Evolutionary conservation across 1,284 basidiomycete genomes (phyloP).

Genomic region (Sporisorium iseilematis-ciliati): DNA sequence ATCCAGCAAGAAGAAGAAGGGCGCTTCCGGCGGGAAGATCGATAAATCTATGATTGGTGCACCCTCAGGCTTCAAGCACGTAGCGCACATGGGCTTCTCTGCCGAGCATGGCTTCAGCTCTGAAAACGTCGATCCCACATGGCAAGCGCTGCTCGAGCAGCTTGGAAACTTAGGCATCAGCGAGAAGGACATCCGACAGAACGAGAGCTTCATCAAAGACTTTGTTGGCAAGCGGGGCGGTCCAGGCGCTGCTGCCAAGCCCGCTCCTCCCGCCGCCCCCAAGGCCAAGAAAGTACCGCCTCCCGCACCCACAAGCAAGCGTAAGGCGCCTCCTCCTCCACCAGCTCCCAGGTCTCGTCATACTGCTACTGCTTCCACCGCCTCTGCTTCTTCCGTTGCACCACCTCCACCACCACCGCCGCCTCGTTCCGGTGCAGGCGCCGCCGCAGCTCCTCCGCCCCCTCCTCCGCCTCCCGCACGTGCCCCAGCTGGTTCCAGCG

Average conservation of each 20-base stretch:
- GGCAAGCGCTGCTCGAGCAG: conserved; percentile 82
- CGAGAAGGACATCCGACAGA: conserved; percentile 75
- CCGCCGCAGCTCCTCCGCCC: conserved; percentile 70
- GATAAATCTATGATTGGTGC: conserved; percentile 92
- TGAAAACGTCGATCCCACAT: conserved; percentile 90
- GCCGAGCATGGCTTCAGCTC: conserved; percentile 86
- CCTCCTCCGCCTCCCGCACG: conserved; percentile 65
- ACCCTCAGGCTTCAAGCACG: conserved; percentile 83
- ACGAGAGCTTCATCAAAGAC: conserved; percentile 89
- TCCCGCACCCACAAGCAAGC: conserved; percentile 69
- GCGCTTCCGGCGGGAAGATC: conserved; percentile 75
- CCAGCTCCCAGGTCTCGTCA: conserved; percentile 52
- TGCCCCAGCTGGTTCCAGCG: conserved; percentile 27
- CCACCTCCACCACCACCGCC: conserved; percentile 64
- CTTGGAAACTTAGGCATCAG: conserved; percentile 79
- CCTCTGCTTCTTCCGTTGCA: conserved; percentile 30
- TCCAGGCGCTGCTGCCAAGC: conserved; percentile 30
- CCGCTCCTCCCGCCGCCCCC: conserved; percentile 69
- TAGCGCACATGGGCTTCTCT: conserved; percentile 96
- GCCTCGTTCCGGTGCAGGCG: conserved; percentile 70
- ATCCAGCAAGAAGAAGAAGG: conserved; percentile 72
- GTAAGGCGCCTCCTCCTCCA: conserved; percentile 64
- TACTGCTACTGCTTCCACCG: conserved; percentile 35
- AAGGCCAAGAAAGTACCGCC: conserved; percentile 75
- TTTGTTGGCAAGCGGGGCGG: conserved; percentile 78